Percentiles rank a stretch among this genome's conserved stretches.
These are phyloP conservation scores for Silene conica DNA, from an alignment of 148 eudicot species.

Conservation along the genomic window DNA sequence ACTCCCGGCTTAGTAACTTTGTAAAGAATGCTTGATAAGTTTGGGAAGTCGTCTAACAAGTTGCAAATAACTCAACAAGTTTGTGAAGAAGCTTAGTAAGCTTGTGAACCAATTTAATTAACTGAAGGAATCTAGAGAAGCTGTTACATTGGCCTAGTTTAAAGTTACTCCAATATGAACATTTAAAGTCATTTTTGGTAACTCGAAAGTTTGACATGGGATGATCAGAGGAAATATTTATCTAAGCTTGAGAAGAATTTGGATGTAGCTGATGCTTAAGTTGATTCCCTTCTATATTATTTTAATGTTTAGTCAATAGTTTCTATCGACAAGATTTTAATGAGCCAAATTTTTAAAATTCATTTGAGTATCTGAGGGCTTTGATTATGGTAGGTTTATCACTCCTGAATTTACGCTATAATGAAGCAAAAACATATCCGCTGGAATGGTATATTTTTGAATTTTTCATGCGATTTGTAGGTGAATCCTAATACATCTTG, in stretches of 20 bases:
- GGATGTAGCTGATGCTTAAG: background rate
- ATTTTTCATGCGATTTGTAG: slow-evolving; percentile 18
- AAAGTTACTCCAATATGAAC: no score
- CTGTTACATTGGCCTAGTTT: background rate
- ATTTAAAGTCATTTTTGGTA: no score
- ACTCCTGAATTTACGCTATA: background rate
- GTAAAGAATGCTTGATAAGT: background rate
- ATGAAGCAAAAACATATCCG: background rate
- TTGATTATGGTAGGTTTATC: background rate
- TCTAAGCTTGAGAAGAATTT: background rate
- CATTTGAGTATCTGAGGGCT: background rate
- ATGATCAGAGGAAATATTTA: background rate
- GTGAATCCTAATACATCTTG: slow-evolving; percentile 37
- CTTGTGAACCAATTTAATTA: no score
- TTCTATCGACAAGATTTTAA: no score
- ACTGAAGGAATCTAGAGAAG: background rate
- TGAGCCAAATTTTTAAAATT: no score
- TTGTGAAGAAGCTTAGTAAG: no score
- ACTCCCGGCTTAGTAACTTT: background rate
- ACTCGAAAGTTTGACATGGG: background rate
- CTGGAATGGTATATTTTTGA: background rate
- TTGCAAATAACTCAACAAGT: no score
- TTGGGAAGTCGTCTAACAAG: no score
- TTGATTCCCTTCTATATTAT: background rate
- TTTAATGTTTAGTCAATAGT: background rate